Conservation (phyloP, 129 eudicot genomes). For the Tagetes patula region DNA sequence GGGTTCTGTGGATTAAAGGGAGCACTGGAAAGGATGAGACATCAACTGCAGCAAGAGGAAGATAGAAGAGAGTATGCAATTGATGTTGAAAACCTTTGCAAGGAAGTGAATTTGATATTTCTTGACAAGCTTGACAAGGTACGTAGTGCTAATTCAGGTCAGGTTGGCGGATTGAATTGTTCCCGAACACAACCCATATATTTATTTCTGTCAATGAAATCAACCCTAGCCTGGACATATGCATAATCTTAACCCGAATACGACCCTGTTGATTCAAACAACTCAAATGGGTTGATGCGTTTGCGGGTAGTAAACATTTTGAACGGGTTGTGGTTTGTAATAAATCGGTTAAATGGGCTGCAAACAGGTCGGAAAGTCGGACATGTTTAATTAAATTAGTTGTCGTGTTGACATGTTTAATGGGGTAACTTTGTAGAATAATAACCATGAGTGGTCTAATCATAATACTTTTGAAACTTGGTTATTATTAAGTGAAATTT, state of each 20-base stretch:
- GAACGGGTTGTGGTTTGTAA: not conserved
- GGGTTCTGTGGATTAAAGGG: constrained; percentile 68
- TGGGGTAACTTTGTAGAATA: not conserved
- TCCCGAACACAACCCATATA: not conserved
- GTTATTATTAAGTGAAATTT: too few species aligned
- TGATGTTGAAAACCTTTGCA: constrained; percentile 75
- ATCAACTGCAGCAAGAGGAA: constrained; percentile 53
- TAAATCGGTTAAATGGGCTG: not conserved
- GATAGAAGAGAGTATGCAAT: constrained; percentile 53
- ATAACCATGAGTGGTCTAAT: too few species aligned
- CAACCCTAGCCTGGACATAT: not conserved
- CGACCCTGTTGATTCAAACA: not conserved
- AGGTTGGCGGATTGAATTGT: not conserved
- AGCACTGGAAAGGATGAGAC: constrained; percentile 60
- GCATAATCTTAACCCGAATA: not conserved
- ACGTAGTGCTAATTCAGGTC: not conserved
- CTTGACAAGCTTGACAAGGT: constrained; percentile 54
- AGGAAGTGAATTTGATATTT: constrained; percentile 63
- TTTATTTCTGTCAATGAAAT: not conserved
- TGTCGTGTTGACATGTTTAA: not conserved
- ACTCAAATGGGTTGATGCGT: not conserved
- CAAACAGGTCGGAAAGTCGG: not conserved
- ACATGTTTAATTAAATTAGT: not conserved
- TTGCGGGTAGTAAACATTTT: not conserved
- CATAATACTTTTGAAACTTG: too few species aligned